Percentiles rank a stretch among this genome's conserved stretches.
Evolutionary conservation across 1,139 yeast genomes (phyloP).

Genomic region (Dujonia santamariae): DNA sequence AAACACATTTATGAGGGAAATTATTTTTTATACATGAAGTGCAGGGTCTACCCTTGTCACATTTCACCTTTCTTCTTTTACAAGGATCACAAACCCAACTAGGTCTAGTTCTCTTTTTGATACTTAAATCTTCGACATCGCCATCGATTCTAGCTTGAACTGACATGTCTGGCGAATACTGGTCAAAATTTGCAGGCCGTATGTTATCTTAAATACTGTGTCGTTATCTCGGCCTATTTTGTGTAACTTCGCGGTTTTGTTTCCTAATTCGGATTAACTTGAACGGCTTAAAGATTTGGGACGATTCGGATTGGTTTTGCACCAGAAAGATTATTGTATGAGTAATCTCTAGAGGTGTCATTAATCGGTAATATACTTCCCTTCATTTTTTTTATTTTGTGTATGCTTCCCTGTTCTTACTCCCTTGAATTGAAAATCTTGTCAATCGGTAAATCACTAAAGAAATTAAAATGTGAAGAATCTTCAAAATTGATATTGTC

Average conservation of each 20-base stretch:
- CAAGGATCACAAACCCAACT: conserved; percentile 37
- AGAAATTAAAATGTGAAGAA: conserved; percentile 11
- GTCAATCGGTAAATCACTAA: conserved; percentile 17
- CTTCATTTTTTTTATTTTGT: no score
- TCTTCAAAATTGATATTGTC: conserved; percentile 8
- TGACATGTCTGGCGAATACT: no score
- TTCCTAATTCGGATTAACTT: no score
- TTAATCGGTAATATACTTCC: no score
- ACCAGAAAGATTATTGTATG: no score
- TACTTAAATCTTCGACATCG: conserved; percentile 2
- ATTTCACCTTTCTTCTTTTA: conserved; percentile 32
- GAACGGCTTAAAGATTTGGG: no score
- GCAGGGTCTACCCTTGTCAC: conserved; percentile 38
- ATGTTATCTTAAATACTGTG: no score
- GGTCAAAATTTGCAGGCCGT: no score
- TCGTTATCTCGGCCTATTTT: not conserved
- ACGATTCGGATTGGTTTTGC: no score
- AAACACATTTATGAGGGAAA: conserved; percentile 6
- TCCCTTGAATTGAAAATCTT: conserved; percentile 8
- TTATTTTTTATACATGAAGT: conserved; percentile 27
- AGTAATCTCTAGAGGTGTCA: no score
- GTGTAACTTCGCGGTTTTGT: not conserved
- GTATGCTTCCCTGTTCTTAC: no score
- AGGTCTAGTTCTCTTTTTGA: conserved; percentile 23
- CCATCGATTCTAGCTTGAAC: no score